Percentiles rank a stretch among this genome's conserved stretches.
These are phyloP conservation scores for Candida ipomoeae DNA, from an alignment of 805 yeast genomes.

Conservation along the genomic window DNA sequence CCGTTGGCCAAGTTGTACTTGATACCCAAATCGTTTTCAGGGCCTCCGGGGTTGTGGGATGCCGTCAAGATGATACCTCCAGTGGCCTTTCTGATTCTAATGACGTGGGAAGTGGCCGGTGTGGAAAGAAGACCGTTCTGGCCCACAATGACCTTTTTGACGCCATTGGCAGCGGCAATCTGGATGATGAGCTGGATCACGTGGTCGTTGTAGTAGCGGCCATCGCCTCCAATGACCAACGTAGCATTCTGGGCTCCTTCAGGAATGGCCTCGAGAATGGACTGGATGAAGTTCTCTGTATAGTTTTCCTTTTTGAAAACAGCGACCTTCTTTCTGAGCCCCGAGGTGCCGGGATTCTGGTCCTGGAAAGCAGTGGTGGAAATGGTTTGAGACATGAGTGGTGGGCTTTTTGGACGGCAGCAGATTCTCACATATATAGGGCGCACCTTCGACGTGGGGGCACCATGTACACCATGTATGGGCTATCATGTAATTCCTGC, in stretches of 20 bases:
- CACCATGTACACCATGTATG: neutral
- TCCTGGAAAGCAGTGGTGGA: conserved; percentile 75
- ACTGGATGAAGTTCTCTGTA: conserved; percentile 91
- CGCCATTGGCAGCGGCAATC: conserved; percentile 90
- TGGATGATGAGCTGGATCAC: conserved; percentile 78
- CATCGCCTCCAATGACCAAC: conserved; percentile 94
- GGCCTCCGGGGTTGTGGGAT: conserved; percentile 97
- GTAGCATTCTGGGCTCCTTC: conserved; percentile 75
- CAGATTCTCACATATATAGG: neutral
- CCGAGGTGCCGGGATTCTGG: conserved; percentile 98
- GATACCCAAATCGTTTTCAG: conserved; percentile 86
- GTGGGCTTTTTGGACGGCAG: neutral
- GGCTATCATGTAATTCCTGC: conserved; percentile 2
- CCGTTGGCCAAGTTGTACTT: conserved; percentile 94
- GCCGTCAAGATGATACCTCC: conserved; percentile 97
- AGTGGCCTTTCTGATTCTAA: conserved; percentile 68
- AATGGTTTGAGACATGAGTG: conserved; percentile 26
- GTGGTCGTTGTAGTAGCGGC: conserved; percentile 81
- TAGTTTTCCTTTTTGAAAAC: conserved; percentile 78
- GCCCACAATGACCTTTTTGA: conserved; percentile 78
- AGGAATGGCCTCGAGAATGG: conserved; percentile 81
- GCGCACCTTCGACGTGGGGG: conserved; percentile 6
- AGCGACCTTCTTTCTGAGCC: conserved; percentile 84
- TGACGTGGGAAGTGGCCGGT: conserved; percentile 94
- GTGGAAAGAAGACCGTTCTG: conserved; percentile 86